phyloP scores from a whole-genome alignment of 2,329 filamentous ascomycete species.

The Diaporthe amygdali region DNA sequence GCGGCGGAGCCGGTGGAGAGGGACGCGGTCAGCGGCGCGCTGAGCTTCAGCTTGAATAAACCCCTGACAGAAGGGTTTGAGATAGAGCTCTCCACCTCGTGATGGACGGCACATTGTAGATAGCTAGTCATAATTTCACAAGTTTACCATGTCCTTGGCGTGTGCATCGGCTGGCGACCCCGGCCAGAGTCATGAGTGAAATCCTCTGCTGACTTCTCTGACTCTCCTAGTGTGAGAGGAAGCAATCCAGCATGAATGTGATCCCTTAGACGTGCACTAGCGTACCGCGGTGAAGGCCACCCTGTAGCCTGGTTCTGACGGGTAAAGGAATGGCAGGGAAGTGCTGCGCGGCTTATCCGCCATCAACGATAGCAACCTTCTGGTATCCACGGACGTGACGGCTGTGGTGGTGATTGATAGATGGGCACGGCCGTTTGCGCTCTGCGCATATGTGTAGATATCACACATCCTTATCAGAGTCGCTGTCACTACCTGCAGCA shows the following conservation, averaged over 20 bases:
- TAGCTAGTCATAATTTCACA: neutral
- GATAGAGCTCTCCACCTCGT: slow-evolving; percentile 8
- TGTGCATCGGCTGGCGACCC: neutral
- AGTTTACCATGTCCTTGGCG: neutral
- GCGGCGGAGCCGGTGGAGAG: neutral
- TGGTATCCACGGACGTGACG: neutral
- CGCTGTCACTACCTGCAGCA: neutral
- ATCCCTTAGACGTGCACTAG: neutral
- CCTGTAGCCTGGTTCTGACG: neutral
- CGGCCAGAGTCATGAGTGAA: neutral
- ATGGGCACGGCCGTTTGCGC: neutral
- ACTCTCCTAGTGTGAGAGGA: neutral
- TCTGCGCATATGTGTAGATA: neutral
- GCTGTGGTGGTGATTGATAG: neutral
- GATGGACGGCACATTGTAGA: neutral
- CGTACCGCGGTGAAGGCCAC: neutral
- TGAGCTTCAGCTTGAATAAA: slow-evolving; percentile 17
- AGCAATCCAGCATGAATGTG: neutral
- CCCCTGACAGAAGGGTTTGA: slow-evolving; percentile 10
- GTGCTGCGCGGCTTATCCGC: neutral
- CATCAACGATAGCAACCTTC: neutral
- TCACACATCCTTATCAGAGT: neutral
- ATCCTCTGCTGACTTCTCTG: neutral
- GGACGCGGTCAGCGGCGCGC: slow-evolving; percentile 15
- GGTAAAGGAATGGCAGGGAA: neutral